Conservation (phyloP, 305 asterid species). For the Solanum hybrid region DNA sequence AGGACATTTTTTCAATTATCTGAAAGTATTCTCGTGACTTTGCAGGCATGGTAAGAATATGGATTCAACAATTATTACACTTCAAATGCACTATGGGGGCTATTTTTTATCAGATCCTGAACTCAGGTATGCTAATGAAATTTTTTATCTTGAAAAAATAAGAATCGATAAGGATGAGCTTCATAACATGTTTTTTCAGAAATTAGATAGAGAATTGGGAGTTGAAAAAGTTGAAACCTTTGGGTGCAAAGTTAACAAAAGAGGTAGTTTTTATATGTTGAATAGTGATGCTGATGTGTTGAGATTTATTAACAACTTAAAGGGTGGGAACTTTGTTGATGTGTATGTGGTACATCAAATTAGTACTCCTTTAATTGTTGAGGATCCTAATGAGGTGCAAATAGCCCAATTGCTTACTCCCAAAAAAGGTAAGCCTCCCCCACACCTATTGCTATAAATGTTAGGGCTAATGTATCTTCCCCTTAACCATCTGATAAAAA, state of each 20-base stretch:
- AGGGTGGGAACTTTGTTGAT: neutral
- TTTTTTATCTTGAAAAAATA: neutral
- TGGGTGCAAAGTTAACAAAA: neutral
- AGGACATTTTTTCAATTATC: neutral
- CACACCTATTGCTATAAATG: neutral
- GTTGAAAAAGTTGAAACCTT: neutral
- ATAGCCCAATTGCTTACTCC: neutral
- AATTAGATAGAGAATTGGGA: neutral
- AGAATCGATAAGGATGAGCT: neutral
- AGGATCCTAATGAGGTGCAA: neutral
- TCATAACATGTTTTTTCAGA: no score
- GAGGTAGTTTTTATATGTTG: neutral
- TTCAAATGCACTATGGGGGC: neutral
- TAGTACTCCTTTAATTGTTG: neutral
- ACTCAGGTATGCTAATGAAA: neutral
- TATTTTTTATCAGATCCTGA: neutral
- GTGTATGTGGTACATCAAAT: neutral
- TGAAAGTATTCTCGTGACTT: neutral
- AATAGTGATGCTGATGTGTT: neutral
- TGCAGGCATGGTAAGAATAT: neutral
- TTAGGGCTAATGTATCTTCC: no score
- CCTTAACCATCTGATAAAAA: no score
- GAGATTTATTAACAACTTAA: neutral
- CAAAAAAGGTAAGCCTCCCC: neutral
- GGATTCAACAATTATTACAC: neutral